Evolutionary conservation across 495 filamentous ascomycete species (phyloP).

Genomic region (Clohesyomyces aquaticus): DNA sequence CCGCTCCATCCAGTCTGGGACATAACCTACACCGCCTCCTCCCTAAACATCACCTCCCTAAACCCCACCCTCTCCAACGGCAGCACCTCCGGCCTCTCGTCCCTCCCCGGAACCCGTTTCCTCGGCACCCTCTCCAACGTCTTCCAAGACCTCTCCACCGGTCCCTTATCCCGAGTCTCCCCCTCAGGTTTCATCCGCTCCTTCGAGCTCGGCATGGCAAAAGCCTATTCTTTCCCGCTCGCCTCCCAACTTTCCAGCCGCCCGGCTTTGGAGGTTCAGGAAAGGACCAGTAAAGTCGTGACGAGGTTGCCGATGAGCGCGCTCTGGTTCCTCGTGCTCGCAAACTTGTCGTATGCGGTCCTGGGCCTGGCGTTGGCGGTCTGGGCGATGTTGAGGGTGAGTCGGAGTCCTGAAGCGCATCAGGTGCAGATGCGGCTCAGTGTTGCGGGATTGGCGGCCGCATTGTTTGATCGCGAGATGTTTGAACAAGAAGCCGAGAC

Average conservation of each 20-base stretch:
- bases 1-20: background rate
- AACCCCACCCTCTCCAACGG: slow-evolving; percentile 17
- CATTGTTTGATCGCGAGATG: no score
- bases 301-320: slow-evolving; percentile 14
- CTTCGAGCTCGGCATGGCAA: background rate
- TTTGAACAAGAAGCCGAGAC: no score
- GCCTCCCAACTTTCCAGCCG: background rate
- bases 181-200: background rate
- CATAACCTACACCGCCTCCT: background rate
- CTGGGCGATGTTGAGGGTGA: background rate
- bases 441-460: slow-evolving; percentile 19
- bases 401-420: slow-evolving; percentile 3
- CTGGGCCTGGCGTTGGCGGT: slow-evolving; percentile 5
- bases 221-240: background rate
- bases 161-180: background rate
- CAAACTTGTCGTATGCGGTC: slow-evolving; percentile 9
- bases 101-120: background rate
- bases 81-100: slow-evolving; percentile 17
- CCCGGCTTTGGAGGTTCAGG: slow-evolving; percentile 1
- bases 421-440: slow-evolving; percentile 18
- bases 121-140: background rate
- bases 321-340: slow-evolving; percentile 20
- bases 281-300: slow-evolving; percentile 8
- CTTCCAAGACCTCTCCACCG: background rate
- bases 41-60: background rate